Percentiles rank a stretch among this genome's conserved stretches.
These are phyloP conservation scores for Pestalotiopsis sp. DNA, from an alignment of 2,329 filamentous ascomycete genomes.

Conservation along the genomic window DNA sequence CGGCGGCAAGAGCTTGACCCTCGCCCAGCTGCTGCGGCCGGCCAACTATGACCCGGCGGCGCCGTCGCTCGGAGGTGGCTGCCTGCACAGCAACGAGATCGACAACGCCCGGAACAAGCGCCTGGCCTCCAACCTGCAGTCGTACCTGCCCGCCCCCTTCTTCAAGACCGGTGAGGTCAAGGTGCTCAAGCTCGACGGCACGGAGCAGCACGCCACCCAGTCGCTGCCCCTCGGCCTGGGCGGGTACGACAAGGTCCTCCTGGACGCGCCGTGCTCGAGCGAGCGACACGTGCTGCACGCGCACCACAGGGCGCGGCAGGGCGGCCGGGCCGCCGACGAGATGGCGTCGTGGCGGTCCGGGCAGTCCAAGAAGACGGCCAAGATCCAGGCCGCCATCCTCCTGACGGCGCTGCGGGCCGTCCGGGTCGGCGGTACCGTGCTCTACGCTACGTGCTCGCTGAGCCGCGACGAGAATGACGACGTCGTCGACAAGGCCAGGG, in stretches of 20 bases:
- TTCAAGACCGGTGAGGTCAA: conserved; percentile 22
- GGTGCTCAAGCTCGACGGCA: conserved; percentile 26
- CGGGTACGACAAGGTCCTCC: conserved; percentile 39
- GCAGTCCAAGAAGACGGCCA: conserved; percentile 34
- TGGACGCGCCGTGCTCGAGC: conserved; percentile 41
- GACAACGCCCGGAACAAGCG: conserved; percentile 31
- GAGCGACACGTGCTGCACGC: conserved; percentile 40
- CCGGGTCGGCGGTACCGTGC: conserved; percentile 33
- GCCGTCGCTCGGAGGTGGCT: conserved; percentile 24
- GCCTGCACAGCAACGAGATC: conserved; percentile 37
- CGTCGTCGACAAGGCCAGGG: conserved; percentile 35
- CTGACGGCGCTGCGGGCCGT: conserved; percentile 35
- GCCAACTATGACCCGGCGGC: conserved; percentile 14
- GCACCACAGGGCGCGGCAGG: conserved; percentile 27
- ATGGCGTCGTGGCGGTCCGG: conserved; percentile 36
- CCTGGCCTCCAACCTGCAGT: conserved; percentile 25
- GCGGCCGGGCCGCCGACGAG: conserved; percentile 33
- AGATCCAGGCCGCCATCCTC: conserved; percentile 33
- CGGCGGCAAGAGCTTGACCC: conserved; percentile 33
- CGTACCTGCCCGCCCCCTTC: conserved; percentile 24
- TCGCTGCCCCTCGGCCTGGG: conserved; percentile 27
- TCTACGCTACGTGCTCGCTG: conserved; percentile 42
- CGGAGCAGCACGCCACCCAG: conserved; percentile 24
- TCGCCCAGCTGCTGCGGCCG: conserved; percentile 30
- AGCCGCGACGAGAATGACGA: conserved; percentile 39